Conservation (phyloP, 2,329 filamentous ascomycete genomes). For the Phaeosphaeriaceae sp. region DNA sequence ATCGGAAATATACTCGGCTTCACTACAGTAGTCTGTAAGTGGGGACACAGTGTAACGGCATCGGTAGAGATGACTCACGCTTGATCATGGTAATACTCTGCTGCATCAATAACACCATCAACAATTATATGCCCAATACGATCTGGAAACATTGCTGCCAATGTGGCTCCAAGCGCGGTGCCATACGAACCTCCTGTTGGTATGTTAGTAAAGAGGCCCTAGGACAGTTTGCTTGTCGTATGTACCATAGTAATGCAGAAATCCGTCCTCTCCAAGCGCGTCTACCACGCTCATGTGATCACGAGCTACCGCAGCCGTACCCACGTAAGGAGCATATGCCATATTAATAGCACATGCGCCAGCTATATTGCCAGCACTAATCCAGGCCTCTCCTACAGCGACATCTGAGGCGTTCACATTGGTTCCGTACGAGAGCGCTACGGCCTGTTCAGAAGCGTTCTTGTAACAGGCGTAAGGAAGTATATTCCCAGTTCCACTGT, state of each 20-base stretch:
- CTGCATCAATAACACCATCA: conserved; percentile 50
- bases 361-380: not conserved
- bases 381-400: not conserved
- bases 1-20: not conserved
- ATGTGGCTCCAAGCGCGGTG: not conserved
- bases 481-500: not conserved
- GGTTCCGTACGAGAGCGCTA: not conserved
- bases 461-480: not conserved
- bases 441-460: not conserved
- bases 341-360: not conserved
- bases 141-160: conserved; percentile 15
- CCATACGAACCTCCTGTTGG: not conserved
- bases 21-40: not conserved
- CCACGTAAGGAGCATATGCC: not conserved
- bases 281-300: conserved; percentile 1
- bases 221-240: not conserved
- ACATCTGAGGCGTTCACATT: not conserved
- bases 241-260: not conserved
- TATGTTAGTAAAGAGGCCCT: not conserved
- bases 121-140: conserved; percentile 32
- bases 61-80: not conserved
- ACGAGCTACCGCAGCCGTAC: not conserved
- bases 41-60: not conserved
- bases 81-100: conserved; percentile 8
- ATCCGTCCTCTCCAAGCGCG: not conserved